Percentiles rank a stretch among this genome's conserved stretches.
Evolutionary conservation across 176 grass and related monocot species (phyloP).

Genomic region (Zizania latifolia): DNA sequence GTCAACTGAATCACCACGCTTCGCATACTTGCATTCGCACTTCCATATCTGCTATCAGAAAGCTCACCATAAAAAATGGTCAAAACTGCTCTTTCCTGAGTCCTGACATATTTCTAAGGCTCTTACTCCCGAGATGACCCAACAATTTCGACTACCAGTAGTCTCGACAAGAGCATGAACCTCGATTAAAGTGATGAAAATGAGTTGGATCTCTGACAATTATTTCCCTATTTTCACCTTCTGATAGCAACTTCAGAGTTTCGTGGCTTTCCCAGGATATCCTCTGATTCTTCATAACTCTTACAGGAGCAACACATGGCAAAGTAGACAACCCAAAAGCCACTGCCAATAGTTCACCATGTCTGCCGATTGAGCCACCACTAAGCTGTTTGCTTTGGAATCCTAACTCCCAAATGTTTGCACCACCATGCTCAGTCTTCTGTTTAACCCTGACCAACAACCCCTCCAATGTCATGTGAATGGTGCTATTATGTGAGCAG

Average conservation of each 20-base stretch:
- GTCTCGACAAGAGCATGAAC: constrained; percentile 67
- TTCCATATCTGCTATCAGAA: neutral
- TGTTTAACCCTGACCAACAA: constrained; percentile 49
- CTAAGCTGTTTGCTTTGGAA: constrained; percentile 47
- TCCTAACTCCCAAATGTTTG: constrained; percentile 47
- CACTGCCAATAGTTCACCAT: constrained; percentile 62
- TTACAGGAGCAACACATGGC: constrained; percentile 34
- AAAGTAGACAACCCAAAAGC: constrained; percentile 45
- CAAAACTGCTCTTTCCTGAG: neutral
- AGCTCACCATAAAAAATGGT: neutral
- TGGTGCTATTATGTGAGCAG: constrained; percentile 11
- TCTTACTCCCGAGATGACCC: neutral
- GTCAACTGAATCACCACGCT: neutral
- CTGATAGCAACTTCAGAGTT: constrained; percentile 62
- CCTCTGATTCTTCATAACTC: constrained; percentile 77
- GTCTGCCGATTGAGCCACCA: constrained; percentile 36
- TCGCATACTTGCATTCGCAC: neutral
- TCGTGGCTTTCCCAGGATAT: constrained; percentile 65
- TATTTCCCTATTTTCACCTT: constrained; percentile 55
- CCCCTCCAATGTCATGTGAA: constrained; percentile 35
- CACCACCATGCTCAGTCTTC: constrained; percentile 28
- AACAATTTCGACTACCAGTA: constrained; percentile 52
- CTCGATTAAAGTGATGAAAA: constrained; percentile 67
- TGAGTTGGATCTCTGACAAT: constrained; percentile 54
- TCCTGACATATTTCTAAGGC: neutral